Percentiles rank a stretch among this genome's conserved stretches.
These are phyloP conservation scores for Clitoria ternatea DNA, from an alignment of 306 rosid genomes.

Conservation along the genomic window DNA sequence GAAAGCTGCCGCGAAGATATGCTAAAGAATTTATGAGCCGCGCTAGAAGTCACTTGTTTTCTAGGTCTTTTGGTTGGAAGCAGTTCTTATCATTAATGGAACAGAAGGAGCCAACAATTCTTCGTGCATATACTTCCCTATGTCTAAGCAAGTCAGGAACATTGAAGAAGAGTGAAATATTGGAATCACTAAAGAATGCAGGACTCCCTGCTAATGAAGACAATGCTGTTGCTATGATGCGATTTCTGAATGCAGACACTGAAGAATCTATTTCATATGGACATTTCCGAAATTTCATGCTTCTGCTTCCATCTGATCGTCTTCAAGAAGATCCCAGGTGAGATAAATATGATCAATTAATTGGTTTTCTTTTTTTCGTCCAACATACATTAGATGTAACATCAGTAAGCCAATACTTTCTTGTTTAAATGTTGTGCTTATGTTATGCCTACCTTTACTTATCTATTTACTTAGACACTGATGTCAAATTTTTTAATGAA, in stretches of 20 bases:
- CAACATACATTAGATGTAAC: too few relatives aligned
- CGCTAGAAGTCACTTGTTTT: slow-evolving; percentile 88
- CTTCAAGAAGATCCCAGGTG: slow-evolving; percentile 99
- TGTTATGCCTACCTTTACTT: not conserved
- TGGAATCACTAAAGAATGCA: slow-evolving; percentile 81
- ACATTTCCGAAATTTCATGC: slow-evolving; percentile 97
- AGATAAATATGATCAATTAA: slow-evolving; percentile 33
- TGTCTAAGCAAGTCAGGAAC: slow-evolving; percentile 98
- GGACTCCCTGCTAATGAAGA: slow-evolving; percentile 99
- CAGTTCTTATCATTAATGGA: slow-evolving; percentile 94
- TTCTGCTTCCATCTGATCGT: slow-evolving; percentile 94
- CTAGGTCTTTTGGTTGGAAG: slow-evolving; percentile 94
- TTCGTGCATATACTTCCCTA: slow-evolving; percentile 96
- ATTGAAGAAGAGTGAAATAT: slow-evolving; percentile 86
- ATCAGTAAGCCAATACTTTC: not conserved
- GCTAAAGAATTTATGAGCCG: slow-evolving; percentile 94
- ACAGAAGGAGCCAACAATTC: slow-evolving; percentile 98
- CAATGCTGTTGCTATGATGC: slow-evolving; percentile 98
- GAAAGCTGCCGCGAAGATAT: slow-evolving; percentile 96
- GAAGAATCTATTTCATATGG: slow-evolving; percentile 97
- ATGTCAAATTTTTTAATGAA: not conserved
- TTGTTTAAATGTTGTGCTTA: not conserved
- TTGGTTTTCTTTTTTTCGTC: not conserved
- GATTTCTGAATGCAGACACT: slow-evolving; percentile 88
- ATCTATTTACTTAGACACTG: not conserved